phyloP scores from a whole-genome alignment of 2,329 filamentous ascomycete genomes.

The Ceratocystis colombiana region DNA sequence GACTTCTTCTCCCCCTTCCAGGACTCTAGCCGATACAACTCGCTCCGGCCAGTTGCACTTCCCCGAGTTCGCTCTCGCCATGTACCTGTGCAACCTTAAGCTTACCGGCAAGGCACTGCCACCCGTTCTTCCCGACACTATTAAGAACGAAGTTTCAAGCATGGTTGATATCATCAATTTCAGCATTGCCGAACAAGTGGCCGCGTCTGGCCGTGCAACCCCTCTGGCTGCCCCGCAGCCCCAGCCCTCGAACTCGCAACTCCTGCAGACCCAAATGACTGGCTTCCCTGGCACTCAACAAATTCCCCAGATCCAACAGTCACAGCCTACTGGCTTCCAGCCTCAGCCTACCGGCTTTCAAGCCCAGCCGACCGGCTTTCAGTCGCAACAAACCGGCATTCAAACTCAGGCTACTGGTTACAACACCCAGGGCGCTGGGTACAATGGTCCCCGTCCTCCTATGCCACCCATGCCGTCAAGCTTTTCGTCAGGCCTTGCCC shows the following conservation, averaged over 20 bases:
- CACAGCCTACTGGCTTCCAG: constrained; percentile 33
- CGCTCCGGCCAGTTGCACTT: constrained; percentile 94
- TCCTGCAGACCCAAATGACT: constrained; percentile 58
- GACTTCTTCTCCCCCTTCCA: constrained; percentile 32
- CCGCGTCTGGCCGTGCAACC: constrained; percentile 39
- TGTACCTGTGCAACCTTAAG: constrained; percentile 96
- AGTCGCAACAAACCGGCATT: constrained; percentile 45
- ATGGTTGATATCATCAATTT: constrained; percentile 99
- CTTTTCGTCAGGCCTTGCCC: constrained; percentile 46
- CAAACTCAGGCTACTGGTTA: constrained; percentile 60
- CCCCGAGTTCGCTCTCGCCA: constrained; percentile 91
- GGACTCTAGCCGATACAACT: constrained; percentile 88
- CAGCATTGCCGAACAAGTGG: constrained; percentile 65
- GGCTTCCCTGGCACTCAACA: constrained; percentile 47
- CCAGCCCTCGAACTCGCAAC: constrained; percentile 60
- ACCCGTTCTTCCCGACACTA: constrained; percentile 62
- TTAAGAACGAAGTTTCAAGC: constrained; percentile 94
- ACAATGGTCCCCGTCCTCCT: constrained; percentile 73
- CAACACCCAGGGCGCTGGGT: constrained; percentile 65
- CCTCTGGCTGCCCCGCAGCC: constrained; percentile 52
- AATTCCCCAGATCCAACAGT: constrained; percentile 30
- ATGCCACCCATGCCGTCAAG: constrained; percentile 73
- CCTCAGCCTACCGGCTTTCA: constrained; percentile 40
- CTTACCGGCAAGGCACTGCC: constrained; percentile 80
- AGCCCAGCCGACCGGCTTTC: constrained; percentile 45